Evolutionary conservation across 75 land plant genomes (phyloP), one percentile per base, ranked within the genome.

Genomic region (Cunninghamia lanceolata): DNA sequence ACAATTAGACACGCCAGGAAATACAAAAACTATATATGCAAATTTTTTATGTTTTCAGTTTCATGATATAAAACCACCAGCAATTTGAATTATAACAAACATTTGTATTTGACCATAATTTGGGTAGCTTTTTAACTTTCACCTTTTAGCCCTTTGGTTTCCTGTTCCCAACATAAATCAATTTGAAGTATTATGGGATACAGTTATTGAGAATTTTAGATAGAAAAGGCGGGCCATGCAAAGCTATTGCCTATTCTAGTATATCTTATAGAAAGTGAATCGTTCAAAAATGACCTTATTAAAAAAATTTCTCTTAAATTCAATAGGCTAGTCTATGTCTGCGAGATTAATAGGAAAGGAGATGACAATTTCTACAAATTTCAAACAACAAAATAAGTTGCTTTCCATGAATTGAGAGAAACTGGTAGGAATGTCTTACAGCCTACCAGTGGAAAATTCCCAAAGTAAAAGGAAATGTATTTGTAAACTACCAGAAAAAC

Each of bases 341-440:
- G 63, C n/a, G n/a, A 11, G 8, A 11, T 73, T 35, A 35, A 15
- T 3, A 73, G 76, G 36, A 35, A 73, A 9, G 28, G 15, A 38
- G 36, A 34, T 36, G 32, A 11, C 13, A 74, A 16, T 30, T 30
- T 74, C 34, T 32, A 32, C n/a, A 76, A 14, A 14, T 39, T 38
- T 17, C 25, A 76, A 38, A 38, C 28, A 36, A 76, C 25, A 76
- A 76, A 76, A 16, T 14, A 30, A 76, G 21, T 34, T 25, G 10
- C 19, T 39, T 77, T 77, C 45, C 80, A 39, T 39, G 42, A 39
- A 77, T 39, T 77, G 3, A 77, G 6, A 77, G 28, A 25, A 77
- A 77, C 21, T 77, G 80, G 42, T 43, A 77, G 39, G 19, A 77
- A 77, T 77, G 80, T 38, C 80, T 38, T 19, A 77, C 43, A 77